Percentiles rank a stretch among this genome's conserved stretches.
Evolutionary conservation across 768 basidiomycete genomes (phyloP).

Genomic region (Gloeophyllum trabeum): DNA sequence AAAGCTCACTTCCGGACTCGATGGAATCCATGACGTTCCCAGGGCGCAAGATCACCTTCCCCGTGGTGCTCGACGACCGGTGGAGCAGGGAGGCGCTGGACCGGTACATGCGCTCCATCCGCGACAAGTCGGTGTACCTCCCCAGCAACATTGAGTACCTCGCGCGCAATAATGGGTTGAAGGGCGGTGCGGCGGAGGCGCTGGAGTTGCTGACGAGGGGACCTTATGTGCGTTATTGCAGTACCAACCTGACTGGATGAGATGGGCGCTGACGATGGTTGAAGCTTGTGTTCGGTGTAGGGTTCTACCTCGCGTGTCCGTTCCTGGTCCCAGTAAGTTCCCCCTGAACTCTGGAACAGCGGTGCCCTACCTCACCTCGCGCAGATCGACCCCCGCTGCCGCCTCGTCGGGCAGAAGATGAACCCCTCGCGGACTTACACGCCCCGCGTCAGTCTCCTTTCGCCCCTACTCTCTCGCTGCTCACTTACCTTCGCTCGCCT

Average conservation of each 20-base stretch:
- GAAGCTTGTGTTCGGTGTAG: constrained; percentile 50
- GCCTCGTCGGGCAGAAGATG: constrained; percentile 63
- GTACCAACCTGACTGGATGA: neutral
- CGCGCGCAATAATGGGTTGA: constrained; percentile 48
- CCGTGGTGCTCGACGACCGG: constrained; percentile 50
- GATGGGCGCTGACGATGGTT: constrained; percentile 2
- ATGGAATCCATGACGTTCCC: constrained; percentile 31
- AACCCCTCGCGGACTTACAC: constrained; percentile 63
- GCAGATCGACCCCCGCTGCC: constrained; percentile 45
- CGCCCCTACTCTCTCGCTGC: neutral
- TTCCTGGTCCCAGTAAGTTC: constrained; percentile 45
- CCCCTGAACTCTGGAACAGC: neutral
- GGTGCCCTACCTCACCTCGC: constrained; percentile 1
- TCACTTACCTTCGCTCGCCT: neutral
- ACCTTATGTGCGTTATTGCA: too few relatives aligned
- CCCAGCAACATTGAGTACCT: constrained; percentile 63
- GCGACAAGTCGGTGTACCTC: constrained; percentile 51
- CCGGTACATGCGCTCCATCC: constrained; percentile 42
- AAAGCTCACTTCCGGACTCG: constrained; percentile 26
- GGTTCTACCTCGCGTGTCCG: constrained; percentile 55
- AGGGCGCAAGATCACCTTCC: constrained; percentile 44
- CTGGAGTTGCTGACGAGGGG: constrained; percentile 32
- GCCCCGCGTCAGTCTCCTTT: constrained; percentile 29
- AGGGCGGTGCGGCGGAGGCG: constrained; percentile 28
- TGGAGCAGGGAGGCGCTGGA: constrained; percentile 44